Evolutionary conservation across 2,329 filamentous ascomycete genomes (phyloP).

Genomic region (Cyclaneusma minus): DNA sequence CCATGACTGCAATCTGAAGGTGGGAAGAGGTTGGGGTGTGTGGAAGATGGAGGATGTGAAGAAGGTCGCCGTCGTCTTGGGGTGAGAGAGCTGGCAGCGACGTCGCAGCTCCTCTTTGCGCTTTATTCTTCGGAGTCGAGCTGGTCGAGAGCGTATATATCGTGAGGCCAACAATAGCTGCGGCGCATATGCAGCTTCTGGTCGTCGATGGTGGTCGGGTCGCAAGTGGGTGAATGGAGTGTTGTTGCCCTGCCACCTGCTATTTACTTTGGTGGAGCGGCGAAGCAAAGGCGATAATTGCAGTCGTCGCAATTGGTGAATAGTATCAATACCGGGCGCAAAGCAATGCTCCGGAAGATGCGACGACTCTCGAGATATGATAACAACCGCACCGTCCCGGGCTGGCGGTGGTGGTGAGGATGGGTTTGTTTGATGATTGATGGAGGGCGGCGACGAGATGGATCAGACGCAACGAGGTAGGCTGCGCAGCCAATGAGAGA

Average conservation of each 20-base stretch:
- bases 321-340: no score
- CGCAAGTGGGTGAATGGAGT: no score
- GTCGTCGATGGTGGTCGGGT: no score
- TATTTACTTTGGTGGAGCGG: constrained; percentile 4
- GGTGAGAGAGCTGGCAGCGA: constrained; percentile 1
- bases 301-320: constrained; percentile 8
- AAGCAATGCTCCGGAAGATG: no score
- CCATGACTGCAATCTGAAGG: background rate
- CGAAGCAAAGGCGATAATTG: constrained; percentile 3
- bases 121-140: constrained; percentile 1
- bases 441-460: no score
- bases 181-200: no score
- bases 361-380: constrained; percentile 3
- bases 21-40: background rate
- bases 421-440: no score
- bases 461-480: no score
- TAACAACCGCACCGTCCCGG: constrained; percentile 3
- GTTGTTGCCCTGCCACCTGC: constrained; percentile 13
- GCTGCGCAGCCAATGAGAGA: no score
- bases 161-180: no score
- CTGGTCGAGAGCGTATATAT: constrained; percentile 1
- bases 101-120: constrained; percentile 1
- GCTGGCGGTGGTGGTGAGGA: constrained; percentile 5
- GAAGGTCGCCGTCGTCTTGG: background rate
- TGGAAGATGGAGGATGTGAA: background rate